phyloP scores from a whole-genome alignment of 2,329 filamentous ascomycete genomes.

The Sporothrix brunneoviolacea region DNA sequence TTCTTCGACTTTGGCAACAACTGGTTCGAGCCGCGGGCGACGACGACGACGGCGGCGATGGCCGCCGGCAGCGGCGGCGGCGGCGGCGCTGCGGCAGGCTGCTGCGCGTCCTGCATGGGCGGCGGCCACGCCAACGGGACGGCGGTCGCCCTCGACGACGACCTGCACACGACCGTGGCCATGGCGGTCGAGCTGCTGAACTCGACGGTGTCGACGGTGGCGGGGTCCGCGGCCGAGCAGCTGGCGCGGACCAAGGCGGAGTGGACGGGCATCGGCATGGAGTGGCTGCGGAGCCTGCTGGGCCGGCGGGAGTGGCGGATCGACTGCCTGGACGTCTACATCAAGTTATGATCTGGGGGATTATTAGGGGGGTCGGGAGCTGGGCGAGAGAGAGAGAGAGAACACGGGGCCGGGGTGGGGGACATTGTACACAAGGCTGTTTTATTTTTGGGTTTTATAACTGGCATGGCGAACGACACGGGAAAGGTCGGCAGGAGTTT shows the following conservation, averaged over 20 bases:
- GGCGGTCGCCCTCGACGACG: background rate
- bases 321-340: constrained; percentile 82
- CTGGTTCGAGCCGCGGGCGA: constrained; percentile 80
- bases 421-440: too few relatives aligned
- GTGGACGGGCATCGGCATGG: constrained; percentile 71
- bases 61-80: constrained; percentile 15
- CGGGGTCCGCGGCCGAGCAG: constrained; percentile 60
- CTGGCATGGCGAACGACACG: background rate
- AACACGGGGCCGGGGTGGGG: too few relatives aligned
- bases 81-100: constrained; percentile 10
- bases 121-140: background rate
- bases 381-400: too few relatives aligned
- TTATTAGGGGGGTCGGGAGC: too few relatives aligned
- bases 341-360: too few relatives aligned
- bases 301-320: constrained; percentile 84
- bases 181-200: constrained; percentile 51
- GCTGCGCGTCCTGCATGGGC: background rate
- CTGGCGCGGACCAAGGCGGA: constrained; percentile 49
- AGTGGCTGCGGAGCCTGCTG: constrained; percentile 77
- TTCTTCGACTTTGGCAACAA: constrained; percentile 90
- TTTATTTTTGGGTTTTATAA: background rate
- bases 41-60: constrained; percentile 28
- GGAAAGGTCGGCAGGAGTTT: too few relatives aligned
- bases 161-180: constrained; percentile 27
- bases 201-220: constrained; percentile 62